Evolutionary conservation across 164 flowering plant species (phyloP), one percentile per base, ranked within the genome.

Genomic region (Magnolia sinica): DNA sequence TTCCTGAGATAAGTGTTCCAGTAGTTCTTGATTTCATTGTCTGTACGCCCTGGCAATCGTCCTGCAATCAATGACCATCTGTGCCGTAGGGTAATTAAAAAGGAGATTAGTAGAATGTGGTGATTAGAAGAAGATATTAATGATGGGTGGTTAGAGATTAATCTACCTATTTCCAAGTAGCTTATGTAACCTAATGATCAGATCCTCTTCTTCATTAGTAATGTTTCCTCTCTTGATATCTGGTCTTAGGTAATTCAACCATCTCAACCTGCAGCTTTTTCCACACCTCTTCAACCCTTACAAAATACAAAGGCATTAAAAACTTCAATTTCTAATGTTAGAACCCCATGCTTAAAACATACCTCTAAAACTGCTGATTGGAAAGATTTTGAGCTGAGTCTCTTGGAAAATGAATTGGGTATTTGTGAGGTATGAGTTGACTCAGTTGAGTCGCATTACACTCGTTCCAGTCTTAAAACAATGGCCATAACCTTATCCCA

Each of bases 161-260:
- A 37, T 37, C 45, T 14, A 72, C 74, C 74, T 72, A 23, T 72
- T 72, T 18, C 74, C 74, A 20, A 72, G 74, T 18, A 72, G 64
- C n/a, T 72, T 72, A 52, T 72, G 74, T 8, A 72, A 64, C 74
- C 50, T 72, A 23, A 72, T 72, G 22, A 72, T 72, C 63, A 72
- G 31, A 24, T 72, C 74, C 64, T 72, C 74, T 72, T 72, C 74
- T 72, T 72, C 61, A 6, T 51, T 27, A 51, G 64, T 50, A 11
- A 72, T 72, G 45, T 72, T 72, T 23, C 74, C 74, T 72, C 74
- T 72, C 58, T 72, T 72, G 63, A 72, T 72, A 51, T 55, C 58
- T 51, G 74, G 74, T 16, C 64, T 72, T 2, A 72, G 23, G 27
- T 72, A 72, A 72, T 72, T 72, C 64, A 72, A 72, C 74, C 74